Percentiles rank a stretch among this genome's conserved stretches.
phyloP scores from a whole-genome alignment of 2,329 filamentous ascomycete genomes.

The Pseudogymnoascus sp. region DNA sequence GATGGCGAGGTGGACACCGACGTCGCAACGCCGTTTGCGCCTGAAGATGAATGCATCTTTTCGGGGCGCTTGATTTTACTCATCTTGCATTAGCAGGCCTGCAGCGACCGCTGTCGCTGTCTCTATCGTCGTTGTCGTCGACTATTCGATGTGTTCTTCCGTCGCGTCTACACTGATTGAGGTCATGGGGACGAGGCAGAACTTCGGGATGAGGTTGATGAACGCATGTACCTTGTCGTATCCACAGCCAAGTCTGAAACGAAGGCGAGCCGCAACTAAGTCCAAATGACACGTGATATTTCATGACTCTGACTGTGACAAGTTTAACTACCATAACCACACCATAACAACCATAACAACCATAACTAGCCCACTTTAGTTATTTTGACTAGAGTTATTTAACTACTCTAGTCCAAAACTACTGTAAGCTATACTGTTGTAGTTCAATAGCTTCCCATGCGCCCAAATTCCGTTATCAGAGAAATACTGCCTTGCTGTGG shows the following conservation, averaged over 20 bases:
- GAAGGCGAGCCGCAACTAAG: neutral
- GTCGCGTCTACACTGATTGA: slow-evolving; percentile 5
- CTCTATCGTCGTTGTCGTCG: slow-evolving; percentile 1
- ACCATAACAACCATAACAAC: neutral
- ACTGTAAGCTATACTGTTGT: neutral
- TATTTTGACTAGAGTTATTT: neutral
- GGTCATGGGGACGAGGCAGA: slow-evolving; percentile 7
- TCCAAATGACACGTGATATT: neutral
- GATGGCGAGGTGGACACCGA: slow-evolving; percentile 35
- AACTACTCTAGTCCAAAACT: neutral
- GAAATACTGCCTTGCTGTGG: slow-evolving; percentile 6
- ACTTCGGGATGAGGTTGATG: slow-evolving; percentile 8
- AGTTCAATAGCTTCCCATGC: neutral
- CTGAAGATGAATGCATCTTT: slow-evolving; percentile 5
- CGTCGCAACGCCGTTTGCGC: slow-evolving; percentile 10
- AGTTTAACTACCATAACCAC: neutral
- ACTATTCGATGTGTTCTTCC: slow-evolving; percentile 1
- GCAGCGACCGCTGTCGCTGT: slow-evolving; percentile 7
- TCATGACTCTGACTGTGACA: neutral
- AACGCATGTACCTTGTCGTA: slow-evolving; percentile 8
- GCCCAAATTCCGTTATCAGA: slow-evolving; percentile 1
- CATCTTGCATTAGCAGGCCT: slow-evolving; percentile 7
- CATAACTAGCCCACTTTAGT: neutral
- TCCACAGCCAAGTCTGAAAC: slow-evolving; percentile 8
- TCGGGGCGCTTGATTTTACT: slow-evolving; percentile 10